A percentile compares a stretch with the other conserved stretches of the same genome.
Conservation (phyloP, 139 green algal species). For the Diplosphaera chodatii region DNA sequence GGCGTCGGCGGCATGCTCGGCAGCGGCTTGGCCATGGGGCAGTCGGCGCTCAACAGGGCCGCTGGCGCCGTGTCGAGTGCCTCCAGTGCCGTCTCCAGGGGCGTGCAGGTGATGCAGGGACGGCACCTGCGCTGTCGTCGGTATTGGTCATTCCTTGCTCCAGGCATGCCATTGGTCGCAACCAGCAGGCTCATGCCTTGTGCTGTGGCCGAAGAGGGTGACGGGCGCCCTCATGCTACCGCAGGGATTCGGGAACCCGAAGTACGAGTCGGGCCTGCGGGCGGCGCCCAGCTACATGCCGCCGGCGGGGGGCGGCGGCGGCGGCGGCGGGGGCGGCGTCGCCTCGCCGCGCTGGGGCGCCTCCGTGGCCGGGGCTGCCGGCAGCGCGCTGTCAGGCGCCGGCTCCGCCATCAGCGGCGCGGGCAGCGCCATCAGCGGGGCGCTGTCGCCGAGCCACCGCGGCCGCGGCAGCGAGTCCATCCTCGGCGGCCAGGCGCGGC, state of each 20-base stretch:
- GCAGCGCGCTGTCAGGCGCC: neutral
- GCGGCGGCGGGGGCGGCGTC: too few species aligned
- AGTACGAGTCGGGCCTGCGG: neutral
- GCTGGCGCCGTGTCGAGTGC: neutral
- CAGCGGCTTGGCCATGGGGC: neutral
- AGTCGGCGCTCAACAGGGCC: neutral
- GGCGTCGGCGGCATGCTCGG: slow-evolving; percentile 10
- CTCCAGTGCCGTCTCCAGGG: neutral
- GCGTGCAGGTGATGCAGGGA: neutral
- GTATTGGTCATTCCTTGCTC: too few species aligned
- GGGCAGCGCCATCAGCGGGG: neutral
- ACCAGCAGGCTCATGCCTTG: too few species aligned
- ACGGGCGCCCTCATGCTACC: too few species aligned
- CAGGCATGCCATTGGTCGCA: too few species aligned
- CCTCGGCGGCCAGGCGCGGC: neutral
- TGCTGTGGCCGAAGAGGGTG: too few species aligned
- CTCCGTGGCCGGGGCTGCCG: neutral
- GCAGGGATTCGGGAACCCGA: neutral
- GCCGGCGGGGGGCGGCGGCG: neutral
- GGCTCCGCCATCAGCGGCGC: neutral
- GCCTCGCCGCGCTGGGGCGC: neutral
- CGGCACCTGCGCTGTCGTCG: too few species aligned
- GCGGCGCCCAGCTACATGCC: neutral
- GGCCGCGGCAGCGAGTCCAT: neutral
- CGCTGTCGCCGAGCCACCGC: neutral